Conservation (phyloP, 2,329 filamentous ascomycete species). For the Podosphaera aphanis region DNA sequence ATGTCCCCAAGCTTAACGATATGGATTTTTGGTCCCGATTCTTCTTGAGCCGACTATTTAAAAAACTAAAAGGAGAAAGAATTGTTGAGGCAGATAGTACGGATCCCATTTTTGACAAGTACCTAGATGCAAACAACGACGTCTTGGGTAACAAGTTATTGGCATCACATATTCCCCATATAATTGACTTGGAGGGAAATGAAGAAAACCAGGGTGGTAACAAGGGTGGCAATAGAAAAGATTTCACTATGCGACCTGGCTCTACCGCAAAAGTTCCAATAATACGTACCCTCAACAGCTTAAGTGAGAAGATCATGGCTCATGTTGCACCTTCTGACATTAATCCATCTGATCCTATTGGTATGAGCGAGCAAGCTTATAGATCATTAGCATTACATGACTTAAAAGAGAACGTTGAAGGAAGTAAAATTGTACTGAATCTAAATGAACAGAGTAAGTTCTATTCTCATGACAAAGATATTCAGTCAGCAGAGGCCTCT, state of each 20-base stretch:
- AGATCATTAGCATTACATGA: slow-evolving; percentile 58
- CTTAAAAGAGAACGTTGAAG: slow-evolving; percentile 48
- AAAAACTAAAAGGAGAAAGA: slow-evolving; percentile 76
- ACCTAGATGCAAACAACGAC: slow-evolving; percentile 50
- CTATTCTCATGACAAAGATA: slow-evolving; percentile 35
- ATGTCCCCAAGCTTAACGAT: slow-evolving; percentile 60
- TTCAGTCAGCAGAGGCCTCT: slow-evolving; percentile 18
- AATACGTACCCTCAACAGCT: slow-evolving; percentile 64
- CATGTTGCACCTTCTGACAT: slow-evolving; percentile 60
- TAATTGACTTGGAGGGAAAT: slow-evolving; percentile 82
- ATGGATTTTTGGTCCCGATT: slow-evolving; percentile 82
- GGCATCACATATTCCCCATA: slow-evolving; percentile 52
- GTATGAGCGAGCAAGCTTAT: slow-evolving; percentile 49
- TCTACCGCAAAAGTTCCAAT: slow-evolving; percentile 62
- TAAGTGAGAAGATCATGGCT: slow-evolving; percentile 84
- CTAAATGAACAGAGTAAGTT: slow-evolving; percentile 73
- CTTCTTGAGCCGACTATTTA: slow-evolving; percentile 74
- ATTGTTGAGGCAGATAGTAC: slow-evolving; percentile 53
- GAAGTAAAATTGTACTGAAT: slow-evolving; percentile 61
- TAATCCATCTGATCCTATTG: slow-evolving; percentile 39
- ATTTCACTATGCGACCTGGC: slow-evolving; percentile 68
- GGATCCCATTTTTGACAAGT: slow-evolving; percentile 67
- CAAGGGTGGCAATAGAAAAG: slow-evolving; percentile 60
- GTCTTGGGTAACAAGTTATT: slow-evolving; percentile 27
- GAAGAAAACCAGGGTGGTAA: slow-evolving; percentile 82